A percentile compares a stretch with the other conserved stretches of the same genome.
Evolutionary conservation across 108 stramenopile genomes (phyloP).

Genomic region (Phaeodactylum tricornutum): DNA sequence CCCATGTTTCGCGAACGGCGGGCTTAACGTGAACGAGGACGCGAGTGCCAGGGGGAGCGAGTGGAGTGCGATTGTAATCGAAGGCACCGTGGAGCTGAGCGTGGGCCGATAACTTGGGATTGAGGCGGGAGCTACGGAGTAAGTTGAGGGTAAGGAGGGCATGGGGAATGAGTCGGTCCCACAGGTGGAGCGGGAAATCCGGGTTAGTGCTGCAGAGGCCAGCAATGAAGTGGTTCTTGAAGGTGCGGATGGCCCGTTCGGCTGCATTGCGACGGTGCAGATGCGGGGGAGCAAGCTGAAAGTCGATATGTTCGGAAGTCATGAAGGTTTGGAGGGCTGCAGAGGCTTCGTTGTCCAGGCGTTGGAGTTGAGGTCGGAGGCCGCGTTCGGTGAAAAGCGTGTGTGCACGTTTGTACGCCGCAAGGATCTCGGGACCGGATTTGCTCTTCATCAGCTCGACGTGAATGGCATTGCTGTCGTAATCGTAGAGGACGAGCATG

Average conservation of each 20-base stretch:
- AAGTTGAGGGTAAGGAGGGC: slow-evolving; percentile 17
- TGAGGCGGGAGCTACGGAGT: slow-evolving; percentile 3
- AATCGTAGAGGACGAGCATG: slow-evolving; percentile 19
- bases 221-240: slow-evolving; percentile 40
- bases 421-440: not conserved
- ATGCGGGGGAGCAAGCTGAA: slow-evolving; percentile 29
- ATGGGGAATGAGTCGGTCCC: slow-evolving; percentile 21
- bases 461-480: slow-evolving; percentile 33
- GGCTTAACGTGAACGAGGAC: slow-evolving; percentile 14
- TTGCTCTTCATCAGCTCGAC: slow-evolving; percentile 11
- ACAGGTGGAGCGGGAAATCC: slow-evolving; percentile 13
- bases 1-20: slow-evolving; percentile 18
- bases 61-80: slow-evolving; percentile 1
- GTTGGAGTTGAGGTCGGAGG: slow-evolving; percentile 6
- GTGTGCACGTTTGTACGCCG: slow-evolving; percentile 9
- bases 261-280: slow-evolving; percentile 29
- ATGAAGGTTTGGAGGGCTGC: slow-evolving; percentile 7
- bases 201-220: slow-evolving; percentile 15
- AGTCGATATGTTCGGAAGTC: slow-evolving; percentile 6
- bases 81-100: slow-evolving; percentile 15
- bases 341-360: slow-evolving; percentile 17
- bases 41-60: slow-evolving; percentile 1
- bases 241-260: slow-evolving; percentile 34
- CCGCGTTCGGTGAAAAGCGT: not conserved
- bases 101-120: slow-evolving; percentile 14